phyloP scores from a whole-genome alignment of 139 green algal genomes.

The Haematococcus sp. region DNA sequence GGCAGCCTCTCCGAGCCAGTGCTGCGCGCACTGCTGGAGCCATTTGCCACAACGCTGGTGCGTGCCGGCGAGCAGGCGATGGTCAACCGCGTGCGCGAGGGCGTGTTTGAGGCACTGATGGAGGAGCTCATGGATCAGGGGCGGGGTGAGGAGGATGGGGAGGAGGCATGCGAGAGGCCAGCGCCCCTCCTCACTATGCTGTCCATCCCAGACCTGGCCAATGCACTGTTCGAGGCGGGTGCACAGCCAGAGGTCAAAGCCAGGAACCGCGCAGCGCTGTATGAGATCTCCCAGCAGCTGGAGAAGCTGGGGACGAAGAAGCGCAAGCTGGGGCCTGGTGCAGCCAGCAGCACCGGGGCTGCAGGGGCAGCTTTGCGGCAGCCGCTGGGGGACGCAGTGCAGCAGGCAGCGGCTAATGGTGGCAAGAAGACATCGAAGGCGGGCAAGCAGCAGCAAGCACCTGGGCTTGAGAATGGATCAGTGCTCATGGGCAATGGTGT shows the following conservation, averaged over 20 bases:
- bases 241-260: slow-evolving; percentile 31
- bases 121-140: slow-evolving; percentile 59
- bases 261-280: slow-evolving; percentile 66
- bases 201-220: slow-evolving; percentile 30
- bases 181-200: not conserved
- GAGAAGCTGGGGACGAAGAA: slow-evolving; percentile 26
- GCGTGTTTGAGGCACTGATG: slow-evolving; percentile 57
- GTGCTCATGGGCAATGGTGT: no score
- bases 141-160: not conserved
- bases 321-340: not conserved
- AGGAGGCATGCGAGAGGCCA: not conserved
- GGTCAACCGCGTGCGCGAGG: slow-evolving; percentile 38
- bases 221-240: slow-evolving; percentile 62
- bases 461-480: no score
- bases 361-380: not conserved
- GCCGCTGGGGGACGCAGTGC: not conserved
- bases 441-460: no score
- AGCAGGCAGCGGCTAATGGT: no score
- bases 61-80: slow-evolving; percentile 20
- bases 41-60: slow-evolving; percentile 45
- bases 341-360: not conserved
- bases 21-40: slow-evolving; percentile 50
- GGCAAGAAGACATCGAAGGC: no score
- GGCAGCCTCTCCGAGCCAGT: not conserved
- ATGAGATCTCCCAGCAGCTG: slow-evolving; percentile 48